Conservation (phyloP, 331 rosid genomes). For the Malus hybrid region DNA sequence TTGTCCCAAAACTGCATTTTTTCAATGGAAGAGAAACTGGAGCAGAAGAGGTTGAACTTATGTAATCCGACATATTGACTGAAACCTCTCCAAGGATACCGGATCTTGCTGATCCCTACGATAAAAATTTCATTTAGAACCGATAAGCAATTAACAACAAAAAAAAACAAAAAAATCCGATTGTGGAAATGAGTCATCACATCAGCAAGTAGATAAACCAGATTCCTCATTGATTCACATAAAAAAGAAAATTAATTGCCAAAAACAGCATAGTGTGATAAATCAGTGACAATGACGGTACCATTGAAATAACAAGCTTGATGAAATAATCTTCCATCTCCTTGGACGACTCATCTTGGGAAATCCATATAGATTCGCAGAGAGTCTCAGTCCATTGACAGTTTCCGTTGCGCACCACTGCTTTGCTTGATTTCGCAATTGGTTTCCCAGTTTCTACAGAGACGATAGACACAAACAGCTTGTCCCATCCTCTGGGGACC, state of each 20-base stretch:
- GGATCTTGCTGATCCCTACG: constrained; percentile 73
- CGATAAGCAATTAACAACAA: neutral
- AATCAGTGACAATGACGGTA: constrained; percentile 19
- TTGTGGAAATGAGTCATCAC: neutral
- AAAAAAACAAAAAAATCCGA: neutral
- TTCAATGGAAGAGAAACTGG: constrained; percentile 63
- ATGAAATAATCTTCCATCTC: constrained; percentile 55
- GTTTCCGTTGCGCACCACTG: constrained; percentile 62
- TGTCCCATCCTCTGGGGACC: constrained; percentile 98
- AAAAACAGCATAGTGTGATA: neutral
- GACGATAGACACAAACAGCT: constrained; percentile 62
- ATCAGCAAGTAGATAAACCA: neutral
- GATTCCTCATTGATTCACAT: neutral
- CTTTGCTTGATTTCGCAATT: constrained; percentile 54
- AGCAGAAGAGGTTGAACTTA: constrained; percentile 48
- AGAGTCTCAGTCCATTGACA: constrained; percentile 82
- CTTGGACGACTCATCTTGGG: constrained; percentile 48
- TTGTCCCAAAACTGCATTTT: constrained; percentile 70
- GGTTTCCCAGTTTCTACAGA: constrained; percentile 66
- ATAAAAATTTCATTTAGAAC: constrained; percentile 4
- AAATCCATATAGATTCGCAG: constrained; percentile 53
- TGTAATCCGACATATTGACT: constrained; percentile 50
- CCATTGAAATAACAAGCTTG: constrained; percentile 85
- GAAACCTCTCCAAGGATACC: constrained; percentile 85
- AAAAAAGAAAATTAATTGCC: neutral